phyloP scores from a whole-genome alignment of 176 grass and related monocot genomes.

The Eragrostis nindensis region DNA sequence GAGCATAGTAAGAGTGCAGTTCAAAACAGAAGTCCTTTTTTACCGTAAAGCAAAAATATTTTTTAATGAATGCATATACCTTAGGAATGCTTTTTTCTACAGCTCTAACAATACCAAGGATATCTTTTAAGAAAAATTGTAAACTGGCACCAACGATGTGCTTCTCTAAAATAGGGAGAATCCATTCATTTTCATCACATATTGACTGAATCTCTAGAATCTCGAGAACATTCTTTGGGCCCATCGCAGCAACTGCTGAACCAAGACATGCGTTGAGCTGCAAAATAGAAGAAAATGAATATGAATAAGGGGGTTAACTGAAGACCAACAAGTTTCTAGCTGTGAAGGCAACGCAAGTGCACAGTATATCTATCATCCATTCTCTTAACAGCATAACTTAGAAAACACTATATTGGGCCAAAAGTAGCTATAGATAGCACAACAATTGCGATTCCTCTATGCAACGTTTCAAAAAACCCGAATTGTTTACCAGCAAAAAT shows the following conservation, averaged over 20 bases:
- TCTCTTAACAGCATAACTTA: slow-evolving; percentile 1
- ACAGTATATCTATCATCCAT: slow-evolving; percentile 10
- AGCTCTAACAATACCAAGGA: slow-evolving; percentile 60
- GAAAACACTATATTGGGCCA: not conserved
- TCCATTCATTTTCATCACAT: slow-evolving; percentile 76
- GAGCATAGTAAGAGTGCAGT: slow-evolving; percentile 24
- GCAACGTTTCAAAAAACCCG: not conserved
- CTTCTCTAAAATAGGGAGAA: slow-evolving; percentile 83
- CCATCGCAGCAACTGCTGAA: slow-evolving; percentile 81
- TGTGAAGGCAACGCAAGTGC: slow-evolving; percentile 15
- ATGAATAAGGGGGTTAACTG: too few relatives aligned
- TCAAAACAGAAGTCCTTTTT: slow-evolving; percentile 28
- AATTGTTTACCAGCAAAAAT: not conserved
- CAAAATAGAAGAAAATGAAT: slow-evolving; percentile 49
- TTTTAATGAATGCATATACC: slow-evolving; percentile 50
- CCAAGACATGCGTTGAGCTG: slow-evolving; percentile 92
- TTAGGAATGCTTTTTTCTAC: slow-evolving; percentile 74
- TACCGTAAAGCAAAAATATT: slow-evolving; percentile 5
- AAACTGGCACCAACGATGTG: slow-evolving; percentile 84
- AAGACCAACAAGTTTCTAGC: not conserved
- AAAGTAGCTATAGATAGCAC: not conserved
- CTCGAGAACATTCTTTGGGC: slow-evolving; percentile 78
- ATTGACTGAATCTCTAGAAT: slow-evolving; percentile 74
- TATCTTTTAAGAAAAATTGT: slow-evolving; percentile 79
- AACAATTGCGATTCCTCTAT: not conserved